These are phyloP conservation scores for Phoenix dactylifera DNA, from an alignment of 176 grass and related monocot species.

Conservation along the genomic window DNA sequence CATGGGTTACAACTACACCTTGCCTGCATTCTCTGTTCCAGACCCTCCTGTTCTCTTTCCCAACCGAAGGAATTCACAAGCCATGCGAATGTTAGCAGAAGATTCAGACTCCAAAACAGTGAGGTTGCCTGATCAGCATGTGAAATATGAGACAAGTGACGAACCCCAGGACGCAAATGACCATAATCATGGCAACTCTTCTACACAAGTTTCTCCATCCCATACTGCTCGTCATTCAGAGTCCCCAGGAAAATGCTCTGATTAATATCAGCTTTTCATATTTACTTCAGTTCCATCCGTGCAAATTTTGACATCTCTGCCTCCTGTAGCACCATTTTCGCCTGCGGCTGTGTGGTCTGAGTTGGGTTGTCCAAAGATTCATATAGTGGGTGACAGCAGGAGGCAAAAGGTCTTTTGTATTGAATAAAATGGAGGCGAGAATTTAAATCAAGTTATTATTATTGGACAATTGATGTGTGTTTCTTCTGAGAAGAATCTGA, in stretches of 20 bases:
- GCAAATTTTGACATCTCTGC: background rate
- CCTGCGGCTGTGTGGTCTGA: too few relatives aligned
- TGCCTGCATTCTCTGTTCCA: constrained; percentile 14
- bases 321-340: background rate
- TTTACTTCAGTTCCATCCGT: background rate
- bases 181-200: background rate
- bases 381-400: background rate
- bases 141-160: background rate
- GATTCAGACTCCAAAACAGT: too few relatives aligned
- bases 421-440: constrained; percentile 2
- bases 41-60: constrained; percentile 15
- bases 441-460: background rate
- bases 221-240: background rate
- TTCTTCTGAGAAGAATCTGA: too few relatives aligned
- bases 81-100: background rate
- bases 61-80: constrained; percentile 21
- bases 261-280: background rate
- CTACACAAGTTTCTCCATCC: background rate
- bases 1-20: constrained; percentile 23
- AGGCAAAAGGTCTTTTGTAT: background rate
- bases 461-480: too few relatives aligned
- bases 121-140: background rate
- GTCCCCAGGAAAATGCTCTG: background rate
- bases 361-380: background rate
- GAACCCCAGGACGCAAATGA: background rate